Percentiles rank a stretch among this genome's conserved stretches.
Evolutionary conservation across 345 rosid species (phyloP).

Genomic region (Lepidium didymum): DNA sequence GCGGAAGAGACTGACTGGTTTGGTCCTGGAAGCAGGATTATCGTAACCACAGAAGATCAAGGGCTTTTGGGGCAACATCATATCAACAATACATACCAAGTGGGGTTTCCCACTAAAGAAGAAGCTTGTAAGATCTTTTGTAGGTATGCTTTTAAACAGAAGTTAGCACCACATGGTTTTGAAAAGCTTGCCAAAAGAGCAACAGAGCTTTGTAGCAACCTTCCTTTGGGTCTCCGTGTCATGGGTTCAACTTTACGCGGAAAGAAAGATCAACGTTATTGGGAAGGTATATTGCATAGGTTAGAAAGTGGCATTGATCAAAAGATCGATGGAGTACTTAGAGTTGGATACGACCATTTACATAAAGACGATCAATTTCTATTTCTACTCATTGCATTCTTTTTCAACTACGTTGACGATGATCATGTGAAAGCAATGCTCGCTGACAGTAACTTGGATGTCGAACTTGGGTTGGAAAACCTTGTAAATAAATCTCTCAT

Average conservation of each 20-base stretch:
- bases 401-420: not conserved
- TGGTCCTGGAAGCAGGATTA: not conserved
- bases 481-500: constrained; percentile 19
- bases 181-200: not conserved
- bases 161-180: not conserved
- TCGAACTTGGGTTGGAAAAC: not conserved
- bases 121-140: not conserved
- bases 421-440: not conserved
- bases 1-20: not conserved
- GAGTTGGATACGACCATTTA: constrained; percentile 24
- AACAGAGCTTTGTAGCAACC: not conserved
- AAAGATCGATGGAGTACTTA: not conserved
- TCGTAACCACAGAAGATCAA: not conserved
- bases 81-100: not conserved
- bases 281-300: not conserved
- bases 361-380: not conserved
- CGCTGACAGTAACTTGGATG: not conserved
- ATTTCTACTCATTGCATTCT: constrained; percentile 30
- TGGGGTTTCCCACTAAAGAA: not conserved
- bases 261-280: not conserved
- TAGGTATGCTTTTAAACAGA: not conserved
- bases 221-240: not conserved
- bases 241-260: not conserved
- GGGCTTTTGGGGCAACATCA: not conserved
- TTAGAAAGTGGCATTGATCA: not conserved